Conservation (phyloP, 257 asterid species). For the Orobanche coerulescens region DNA sequence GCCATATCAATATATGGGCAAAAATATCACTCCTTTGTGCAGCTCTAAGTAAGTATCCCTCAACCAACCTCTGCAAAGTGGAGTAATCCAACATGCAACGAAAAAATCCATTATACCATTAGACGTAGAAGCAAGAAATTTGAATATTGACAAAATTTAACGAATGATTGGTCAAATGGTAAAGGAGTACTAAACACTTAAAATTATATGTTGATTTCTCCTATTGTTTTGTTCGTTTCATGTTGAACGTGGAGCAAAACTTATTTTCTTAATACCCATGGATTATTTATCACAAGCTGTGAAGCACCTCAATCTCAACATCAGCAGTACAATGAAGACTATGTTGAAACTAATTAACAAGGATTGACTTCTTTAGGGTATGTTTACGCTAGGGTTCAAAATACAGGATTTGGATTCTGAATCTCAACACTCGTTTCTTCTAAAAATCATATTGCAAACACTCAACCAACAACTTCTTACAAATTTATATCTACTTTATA, state of each 20-base stretch:
- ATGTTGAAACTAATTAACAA: constrained; percentile 1
- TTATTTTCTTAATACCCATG: background rate
- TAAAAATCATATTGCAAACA: no score
- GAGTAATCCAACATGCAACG: constrained; percentile 19
- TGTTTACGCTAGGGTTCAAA: no score
- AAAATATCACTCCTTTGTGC: constrained; percentile 90
- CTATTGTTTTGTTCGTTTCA: background rate
- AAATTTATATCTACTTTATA: no score
- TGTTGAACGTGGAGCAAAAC: constrained; percentile 8
- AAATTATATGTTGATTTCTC: background rate
- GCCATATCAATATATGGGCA: constrained; percentile 98
- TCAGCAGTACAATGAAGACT: constrained; percentile 2
- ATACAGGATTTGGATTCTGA: no score
- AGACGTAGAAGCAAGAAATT: constrained; percentile 19
- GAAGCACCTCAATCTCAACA: background rate
- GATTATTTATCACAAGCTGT: constrained; percentile 1
- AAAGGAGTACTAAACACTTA: constrained; percentile 5
- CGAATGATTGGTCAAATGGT: background rate
- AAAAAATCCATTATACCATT: constrained; percentile 5
- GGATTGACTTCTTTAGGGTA: constrained; percentile 6
- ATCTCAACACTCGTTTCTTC: no score
- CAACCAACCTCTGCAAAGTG: constrained; percentile 76
- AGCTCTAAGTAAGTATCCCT: constrained; percentile 99
- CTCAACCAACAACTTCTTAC: no score
- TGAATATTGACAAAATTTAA: background rate